Evolutionary conservation across 2,329 filamentous ascomycete genomes (phyloP), one percentile per base, ranked within the genome.

Genomic region (Penicillium occitanis): DNA sequence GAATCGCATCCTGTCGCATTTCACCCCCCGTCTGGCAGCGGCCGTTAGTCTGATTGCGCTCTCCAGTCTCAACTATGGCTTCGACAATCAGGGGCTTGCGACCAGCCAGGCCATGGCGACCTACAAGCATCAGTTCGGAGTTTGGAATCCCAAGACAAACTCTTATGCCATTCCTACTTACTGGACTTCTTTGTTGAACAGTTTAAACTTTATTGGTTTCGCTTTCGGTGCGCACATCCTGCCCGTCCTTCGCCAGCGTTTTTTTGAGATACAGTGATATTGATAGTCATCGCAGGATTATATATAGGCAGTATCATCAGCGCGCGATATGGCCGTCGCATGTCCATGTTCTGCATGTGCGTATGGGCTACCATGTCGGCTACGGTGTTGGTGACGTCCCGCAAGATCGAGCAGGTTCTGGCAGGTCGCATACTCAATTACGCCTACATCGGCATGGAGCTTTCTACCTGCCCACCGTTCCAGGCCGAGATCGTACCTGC

Each of bases 41-140:
- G 61, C 65, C n/a, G 65, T 66, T 14, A 19, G 65, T 60, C 64
- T 80, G 37, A 76, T 80, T 40, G 77, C 77, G 11, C 67, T 80
- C 3, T 78, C 76, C 0, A 73, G 72, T 0, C 75, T 80, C 64
- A 80, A 79, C 63, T 80, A 79, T 73, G 78, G 78, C 33, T 78
- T 80, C 19, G 78, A 80, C 62, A 78, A 79, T 50, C 74, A 78
- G 55, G 79, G 72, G 0, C 78, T 78, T 59, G 71, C 76, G 0
- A 76, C 73, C 0, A 77, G 74, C 0, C 78, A 80, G 68, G 75
- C 78, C 2, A 80, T 80, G 78, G 69, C 73, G 13, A 62, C 75
- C 1, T 80, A 78, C 61, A 71, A 71, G 5, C 70, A 68, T 25
- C 72, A 77, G 22, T 79, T 80, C 60, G 77, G 78, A 0, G 67